Percentiles rank a stretch among this genome's conserved stretches.
phyloP scores from a whole-genome alignment of 768 basidiomycete species.

The Lactifluus hygrophoroides region DNA sequence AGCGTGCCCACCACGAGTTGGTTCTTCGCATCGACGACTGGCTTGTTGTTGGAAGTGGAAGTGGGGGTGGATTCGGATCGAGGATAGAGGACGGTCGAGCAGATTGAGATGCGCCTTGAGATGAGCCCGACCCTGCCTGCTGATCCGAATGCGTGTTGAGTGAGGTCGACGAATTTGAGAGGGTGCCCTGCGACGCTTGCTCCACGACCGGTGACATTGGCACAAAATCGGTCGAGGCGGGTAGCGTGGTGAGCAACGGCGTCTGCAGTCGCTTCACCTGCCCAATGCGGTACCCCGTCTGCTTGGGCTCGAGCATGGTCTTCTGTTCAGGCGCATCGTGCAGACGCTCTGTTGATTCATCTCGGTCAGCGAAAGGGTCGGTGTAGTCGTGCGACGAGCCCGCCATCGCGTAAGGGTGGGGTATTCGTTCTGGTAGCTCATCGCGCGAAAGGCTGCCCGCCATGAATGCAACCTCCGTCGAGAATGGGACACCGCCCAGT shows the following conservation, averaged over 20 bases:
- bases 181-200: constrained; percentile 27
- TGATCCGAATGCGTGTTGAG: constrained; percentile 8
- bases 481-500: constrained; percentile 36
- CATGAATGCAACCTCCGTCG: constrained; percentile 35
- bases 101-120: constrained; percentile 15
- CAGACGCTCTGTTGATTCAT: background rate
- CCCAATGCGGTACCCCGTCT: constrained; percentile 1
- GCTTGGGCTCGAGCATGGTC: background rate
- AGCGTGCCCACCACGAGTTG: constrained; percentile 73
- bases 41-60: no score
- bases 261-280: background rate
- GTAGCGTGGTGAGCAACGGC: constrained; percentile 14
- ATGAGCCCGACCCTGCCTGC: constrained; percentile 18
- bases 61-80: constrained; percentile 31
- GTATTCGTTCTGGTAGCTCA: constrained; percentile 5
- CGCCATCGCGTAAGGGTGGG: background rate
- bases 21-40: constrained; percentile 51
- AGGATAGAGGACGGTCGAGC: constrained; percentile 36
- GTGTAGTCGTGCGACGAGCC: constrained; percentile 29
- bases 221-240: constrained; percentile 26
- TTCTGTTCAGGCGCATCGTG: constrained; percentile 17
- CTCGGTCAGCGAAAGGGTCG: constrained; percentile 36
- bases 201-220: constrained; percentile 29
- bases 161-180: constrained; percentile 14
- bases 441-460: constrained; percentile 6